Evolutionary conservation across 2,329 filamentous ascomycete genomes (phyloP).

Genomic region (Fusarium guadeloupense): DNA sequence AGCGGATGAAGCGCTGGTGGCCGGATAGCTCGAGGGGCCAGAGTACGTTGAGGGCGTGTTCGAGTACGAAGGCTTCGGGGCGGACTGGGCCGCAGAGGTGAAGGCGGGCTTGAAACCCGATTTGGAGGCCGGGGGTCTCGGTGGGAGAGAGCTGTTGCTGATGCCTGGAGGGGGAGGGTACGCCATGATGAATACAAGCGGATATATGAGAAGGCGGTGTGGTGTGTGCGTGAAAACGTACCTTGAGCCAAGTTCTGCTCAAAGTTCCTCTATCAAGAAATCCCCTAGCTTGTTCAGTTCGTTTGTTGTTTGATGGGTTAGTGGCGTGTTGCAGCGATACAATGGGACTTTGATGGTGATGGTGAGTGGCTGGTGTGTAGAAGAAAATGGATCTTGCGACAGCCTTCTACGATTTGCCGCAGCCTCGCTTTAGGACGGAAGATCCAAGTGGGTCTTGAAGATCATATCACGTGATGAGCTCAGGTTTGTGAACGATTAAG

Average conservation of each 20-base stretch:
- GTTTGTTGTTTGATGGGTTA: not conserved
- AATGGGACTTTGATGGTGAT: slow-evolving; percentile 11
- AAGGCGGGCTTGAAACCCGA: slow-evolving; percentile 62
- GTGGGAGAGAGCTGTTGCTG: slow-evolving; percentile 67
- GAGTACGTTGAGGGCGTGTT: slow-evolving; percentile 42
- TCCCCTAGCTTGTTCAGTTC: slow-evolving; percentile 8
- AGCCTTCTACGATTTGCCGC: slow-evolving; percentile 22
- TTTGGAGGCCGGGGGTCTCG: slow-evolving; percentile 74
- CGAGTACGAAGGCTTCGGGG: slow-evolving; percentile 52
- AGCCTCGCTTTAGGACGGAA: slow-evolving; percentile 17
- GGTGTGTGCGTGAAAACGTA: slow-evolving; percentile 53
- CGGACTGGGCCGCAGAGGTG: slow-evolving; percentile 48
- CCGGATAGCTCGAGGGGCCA: slow-evolving; percentile 48
- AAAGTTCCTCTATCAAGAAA: slow-evolving; percentile 43
- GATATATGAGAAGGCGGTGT: slow-evolving; percentile 34
- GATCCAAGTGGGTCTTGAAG: not conserved
- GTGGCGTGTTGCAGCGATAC: slow-evolving; percentile 1
- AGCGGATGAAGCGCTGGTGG: slow-evolving; percentile 46
- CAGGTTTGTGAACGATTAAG: not conserved
- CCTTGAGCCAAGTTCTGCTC: slow-evolving; percentile 59
- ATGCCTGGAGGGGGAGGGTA: slow-evolving; percentile 85
- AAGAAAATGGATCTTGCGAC: slow-evolving; percentile 26
- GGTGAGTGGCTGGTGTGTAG: slow-evolving; percentile 15
- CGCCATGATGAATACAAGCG: slow-evolving; percentile 76
- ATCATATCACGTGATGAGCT: not conserved